These are phyloP conservation scores for Drechslerella coelobrocha DNA, from an alignment of 2,329 filamentous ascomycete genomes.

Conservation along the genomic window DNA sequence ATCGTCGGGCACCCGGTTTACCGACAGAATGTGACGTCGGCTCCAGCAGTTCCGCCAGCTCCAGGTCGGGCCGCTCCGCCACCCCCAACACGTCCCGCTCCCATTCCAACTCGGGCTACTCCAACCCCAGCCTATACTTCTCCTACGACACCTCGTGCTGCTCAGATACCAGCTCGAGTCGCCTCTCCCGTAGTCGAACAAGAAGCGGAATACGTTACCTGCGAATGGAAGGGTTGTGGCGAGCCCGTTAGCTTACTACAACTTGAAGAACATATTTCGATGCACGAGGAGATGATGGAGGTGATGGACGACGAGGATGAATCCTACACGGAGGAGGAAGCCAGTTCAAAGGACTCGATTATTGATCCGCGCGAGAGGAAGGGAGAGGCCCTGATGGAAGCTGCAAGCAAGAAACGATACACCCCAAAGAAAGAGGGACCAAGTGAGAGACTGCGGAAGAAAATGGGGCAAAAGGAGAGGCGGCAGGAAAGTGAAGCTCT, in stretches of 20 bases:
- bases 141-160: not conserved
- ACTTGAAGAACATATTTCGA: slow-evolving; percentile 24
- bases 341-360: not conserved
- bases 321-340: slow-evolving; percentile 7
- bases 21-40: not conserved
- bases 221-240: slow-evolving; percentile 40
- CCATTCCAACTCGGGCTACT: not conserved
- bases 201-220: slow-evolving; percentile 29
- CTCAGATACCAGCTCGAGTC: not conserved
- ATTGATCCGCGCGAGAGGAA: slow-evolving; percentile 18
- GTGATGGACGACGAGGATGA: slow-evolving; percentile 15
- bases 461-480: slow-evolving; percentile 35
- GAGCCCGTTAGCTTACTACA: slow-evolving; percentile 41
- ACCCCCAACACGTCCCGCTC: not conserved
- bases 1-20: slow-evolving; percentile 31
- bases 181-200: not conserved
- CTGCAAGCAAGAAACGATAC: slow-evolving; percentile 37
- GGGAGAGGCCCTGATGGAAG: slow-evolving; percentile 39
- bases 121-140: not conserved
- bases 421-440: slow-evolving; percentile 32
- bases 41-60: not conserved
- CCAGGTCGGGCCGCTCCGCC: not conserved
- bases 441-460: slow-evolving; percentile 27
- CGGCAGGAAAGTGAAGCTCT: slow-evolving; percentile 30
- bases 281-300: slow-evolving; percentile 30